Evolutionary conservation across 2,329 filamentous ascomycete genomes (phyloP), one percentile per base, ranked within the genome.

Genomic region (Microsporum audouinii): DNA sequence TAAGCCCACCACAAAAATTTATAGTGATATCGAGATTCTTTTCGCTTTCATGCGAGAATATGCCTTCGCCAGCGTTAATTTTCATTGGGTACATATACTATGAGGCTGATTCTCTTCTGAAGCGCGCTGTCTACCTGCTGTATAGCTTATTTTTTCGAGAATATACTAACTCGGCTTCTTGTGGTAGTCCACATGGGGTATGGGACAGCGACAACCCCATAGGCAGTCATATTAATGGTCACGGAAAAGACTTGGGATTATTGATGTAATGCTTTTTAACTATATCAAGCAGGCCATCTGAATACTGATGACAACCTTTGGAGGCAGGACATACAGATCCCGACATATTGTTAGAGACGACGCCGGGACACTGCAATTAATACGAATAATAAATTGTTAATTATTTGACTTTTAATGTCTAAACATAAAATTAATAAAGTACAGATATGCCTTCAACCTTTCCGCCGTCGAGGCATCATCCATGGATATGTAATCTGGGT

Each of bases 61-160:
- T 34, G 59, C 41, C 5, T 63, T 65, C 34, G 59, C 63, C 39
- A 63, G 64, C 1, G 39, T 65, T 17, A 63, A 65, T 56, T 59
- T 65, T 10, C 62, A 65, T 45, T 65, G 64, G 64, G 41, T 23
- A 45, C 3, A 14, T 17, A 14, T 1, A 5, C 5, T 2, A 45
- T 17, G 2, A 45, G 14, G n/a, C 41, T 5, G 6, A 14, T 45
- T 17, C n/a, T 6, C 39, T 69, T 3, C 2, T 17, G 8, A 49
- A 58, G 12, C 56, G 69, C 38, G 27, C 49, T 3, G 17, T 60
- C 12, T 60, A 63, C 38, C 60, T 67, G 57, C 8, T 36, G 5
- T 36, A 8, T 36, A 36, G 34, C 34, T 8, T 36, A 36, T 36
- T 36, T 36, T 36, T 8, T 5, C 3, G n/a, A 5, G n/a, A 45